A percentile compares a stretch with the other conserved stretches of the same genome.
Conservation (phyloP, 2,329 filamentous ascomycete species). For the Xylariaceae sp. region DNA sequence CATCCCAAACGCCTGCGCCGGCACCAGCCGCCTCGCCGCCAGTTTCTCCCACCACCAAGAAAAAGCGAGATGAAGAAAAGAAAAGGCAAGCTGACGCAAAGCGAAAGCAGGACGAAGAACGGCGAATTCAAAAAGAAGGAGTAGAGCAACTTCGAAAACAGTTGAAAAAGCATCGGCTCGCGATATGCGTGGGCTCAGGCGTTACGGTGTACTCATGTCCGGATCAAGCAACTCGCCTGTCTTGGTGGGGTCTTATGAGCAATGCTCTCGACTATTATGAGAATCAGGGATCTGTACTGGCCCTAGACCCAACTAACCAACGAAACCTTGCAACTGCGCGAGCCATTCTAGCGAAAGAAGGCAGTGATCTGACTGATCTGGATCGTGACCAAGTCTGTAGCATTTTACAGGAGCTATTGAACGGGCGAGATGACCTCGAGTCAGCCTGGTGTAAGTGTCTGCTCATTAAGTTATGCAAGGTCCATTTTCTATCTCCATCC, state of each 20-base stretch:
- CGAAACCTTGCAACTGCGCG: slow-evolving; percentile 1
- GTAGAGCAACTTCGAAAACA: slow-evolving; percentile 3
- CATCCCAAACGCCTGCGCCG: not conserved
- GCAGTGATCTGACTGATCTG: slow-evolving; percentile 5
- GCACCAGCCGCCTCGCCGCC: not conserved
- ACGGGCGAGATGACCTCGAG: not conserved
- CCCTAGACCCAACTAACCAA: not conserved
- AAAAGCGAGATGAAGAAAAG: no score
- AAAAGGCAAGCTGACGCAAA: no score
- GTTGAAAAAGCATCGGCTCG: slow-evolving; percentile 6
- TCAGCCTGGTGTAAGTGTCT: not conserved
- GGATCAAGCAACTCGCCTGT: slow-evolving; percentile 8
- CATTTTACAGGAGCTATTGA: not conserved
- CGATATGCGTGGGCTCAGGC: slow-evolving; percentile 16
- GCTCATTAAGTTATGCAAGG: not conserved
- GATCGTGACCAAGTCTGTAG: slow-evolving; percentile 10
- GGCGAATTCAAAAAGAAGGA: slow-evolving; percentile 8
- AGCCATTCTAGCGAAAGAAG: not conserved
- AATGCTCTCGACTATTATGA: slow-evolving; percentile 14
- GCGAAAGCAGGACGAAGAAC: slow-evolving; percentile 3
- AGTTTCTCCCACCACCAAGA: not conserved
- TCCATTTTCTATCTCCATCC: not conserved
- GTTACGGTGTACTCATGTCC: slow-evolving; percentile 12
- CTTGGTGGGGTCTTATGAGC: slow-evolving; percentile 13
- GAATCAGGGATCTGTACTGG: slow-evolving; percentile 6